Evolutionary conservation across 2,329 filamentous ascomycete species (phyloP).

Genomic region (Trichoderma gracile): DNA sequence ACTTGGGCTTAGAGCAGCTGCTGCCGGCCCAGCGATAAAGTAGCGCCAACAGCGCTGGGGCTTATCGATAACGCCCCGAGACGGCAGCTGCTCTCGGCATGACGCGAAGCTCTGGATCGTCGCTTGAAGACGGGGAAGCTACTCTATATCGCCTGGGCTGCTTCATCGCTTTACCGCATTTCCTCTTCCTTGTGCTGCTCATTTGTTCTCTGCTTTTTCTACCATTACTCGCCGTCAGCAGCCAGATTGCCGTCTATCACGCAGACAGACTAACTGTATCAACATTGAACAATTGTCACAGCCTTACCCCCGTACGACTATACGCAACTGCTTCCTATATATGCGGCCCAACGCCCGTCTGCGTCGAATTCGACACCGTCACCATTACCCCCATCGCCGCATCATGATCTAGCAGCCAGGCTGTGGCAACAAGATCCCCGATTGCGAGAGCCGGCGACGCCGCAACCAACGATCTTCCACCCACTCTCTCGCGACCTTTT

Average conservation of each 20-base stretch:
- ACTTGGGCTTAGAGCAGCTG: neutral
- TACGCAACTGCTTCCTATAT: neutral
- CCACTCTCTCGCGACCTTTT: constrained; percentile 11
- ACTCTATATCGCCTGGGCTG: neutral
- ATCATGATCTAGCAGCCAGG: constrained; percentile 41
- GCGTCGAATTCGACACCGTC: constrained; percentile 5
- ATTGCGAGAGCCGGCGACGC: constrained; percentile 33
- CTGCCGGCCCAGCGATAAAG: neutral
- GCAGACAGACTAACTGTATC: neutral
- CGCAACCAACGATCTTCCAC: constrained; percentile 28
- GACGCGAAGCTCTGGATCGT: constrained; percentile 18
- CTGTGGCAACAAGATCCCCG: constrained; percentile 27
- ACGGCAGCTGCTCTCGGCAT: neutral
- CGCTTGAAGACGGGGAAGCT: neutral
- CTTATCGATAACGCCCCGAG: constrained; percentile 24
- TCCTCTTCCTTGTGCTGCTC: too few species aligned
- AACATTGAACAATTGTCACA: neutral
- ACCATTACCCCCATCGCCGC: constrained; percentile 24
- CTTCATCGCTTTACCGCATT: neutral
- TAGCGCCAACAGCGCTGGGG: neutral
- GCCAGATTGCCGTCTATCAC: too few species aligned
- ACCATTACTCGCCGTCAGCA: neutral
- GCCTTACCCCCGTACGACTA: neutral
- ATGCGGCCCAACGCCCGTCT: constrained; percentile 12
- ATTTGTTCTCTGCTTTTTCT: too few species aligned